Conservation (phyloP, 768 basidiomycete genomes). For the Polyporus arcularius region DNA sequence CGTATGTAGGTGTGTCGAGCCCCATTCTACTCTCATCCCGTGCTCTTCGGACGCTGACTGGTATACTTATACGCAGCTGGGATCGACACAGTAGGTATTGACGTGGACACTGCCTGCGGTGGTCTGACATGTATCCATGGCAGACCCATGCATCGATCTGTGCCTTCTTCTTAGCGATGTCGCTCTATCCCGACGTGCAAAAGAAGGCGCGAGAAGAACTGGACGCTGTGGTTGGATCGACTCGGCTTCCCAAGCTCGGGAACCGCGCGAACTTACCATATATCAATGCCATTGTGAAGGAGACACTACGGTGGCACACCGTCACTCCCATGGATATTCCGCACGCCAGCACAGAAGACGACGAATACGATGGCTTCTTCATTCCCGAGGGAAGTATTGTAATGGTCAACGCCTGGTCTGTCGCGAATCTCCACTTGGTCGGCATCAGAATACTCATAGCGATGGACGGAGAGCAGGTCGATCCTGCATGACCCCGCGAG, state of each 20-base stretch:
- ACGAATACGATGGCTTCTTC: constrained; percentile 28
- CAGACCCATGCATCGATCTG: constrained; percentile 30
- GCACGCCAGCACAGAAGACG: constrained; percentile 22
- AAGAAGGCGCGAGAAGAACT: constrained; percentile 28
- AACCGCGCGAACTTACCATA: constrained; percentile 27
- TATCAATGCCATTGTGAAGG: constrained; percentile 23
- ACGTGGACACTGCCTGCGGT: background rate
- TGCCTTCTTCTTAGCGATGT: constrained; percentile 38
- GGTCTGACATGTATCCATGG: no score
- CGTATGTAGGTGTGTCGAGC: background rate
- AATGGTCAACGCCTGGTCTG: constrained; percentile 17
- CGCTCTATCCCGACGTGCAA: constrained; percentile 34
- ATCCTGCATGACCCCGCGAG: constrained; percentile 50
- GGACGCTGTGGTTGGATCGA: constrained; percentile 24
- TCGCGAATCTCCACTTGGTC: background rate
- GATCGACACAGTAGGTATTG: background rate
- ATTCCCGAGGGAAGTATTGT: constrained; percentile 29
- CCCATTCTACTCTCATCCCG: background rate
- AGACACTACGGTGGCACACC: constrained; percentile 35
- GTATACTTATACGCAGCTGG: background rate
- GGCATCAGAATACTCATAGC: background rate
- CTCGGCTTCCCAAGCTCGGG: constrained; percentile 25
- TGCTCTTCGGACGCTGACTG: background rate
- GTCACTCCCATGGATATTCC: constrained; percentile 31
- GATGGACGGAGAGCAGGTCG: constrained; percentile 34